phyloP scores from a whole-genome alignment of 2,329 filamentous ascomycete species.

The Didymella glomerata region DNA sequence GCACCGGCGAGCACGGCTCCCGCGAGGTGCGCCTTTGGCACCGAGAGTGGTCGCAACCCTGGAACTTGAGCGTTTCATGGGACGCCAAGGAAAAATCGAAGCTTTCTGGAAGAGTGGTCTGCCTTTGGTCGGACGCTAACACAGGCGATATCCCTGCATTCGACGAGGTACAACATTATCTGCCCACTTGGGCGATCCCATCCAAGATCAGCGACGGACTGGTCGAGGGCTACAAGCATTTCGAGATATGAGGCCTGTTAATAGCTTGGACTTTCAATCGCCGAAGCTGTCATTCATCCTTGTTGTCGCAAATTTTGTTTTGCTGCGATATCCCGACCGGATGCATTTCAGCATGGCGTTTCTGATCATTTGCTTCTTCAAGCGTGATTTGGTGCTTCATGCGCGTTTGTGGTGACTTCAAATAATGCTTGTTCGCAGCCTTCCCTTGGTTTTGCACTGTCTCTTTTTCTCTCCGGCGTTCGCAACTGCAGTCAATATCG shows the following conservation, averaged over 20 bases:
- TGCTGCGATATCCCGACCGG: constrained; percentile 44
- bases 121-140: constrained; percentile 90
- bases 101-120: constrained; percentile 70
- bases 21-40: constrained; percentile 81
- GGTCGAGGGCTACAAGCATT: constrained; percentile 79
- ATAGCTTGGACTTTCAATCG: constrained; percentile 27
- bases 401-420: constrained; percentile 25
- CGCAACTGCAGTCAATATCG: constrained; percentile 6
- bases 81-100: constrained; percentile 48
- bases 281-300: constrained; percentile 34
- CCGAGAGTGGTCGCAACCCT: constrained; percentile 77
- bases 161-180: constrained; percentile 78
- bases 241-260: constrained; percentile 50
- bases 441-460: constrained; percentile 3
- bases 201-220: constrained; percentile 80
- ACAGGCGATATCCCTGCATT: constrained; percentile 79
- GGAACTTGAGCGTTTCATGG: constrained; percentile 79
- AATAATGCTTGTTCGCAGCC: constrained; percentile 18
- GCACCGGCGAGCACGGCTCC: constrained; percentile 69
- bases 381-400: constrained; percentile 37
- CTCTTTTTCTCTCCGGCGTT: constrained; percentile 14
- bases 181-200: constrained; percentile 80
- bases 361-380: constrained; percentile 33
- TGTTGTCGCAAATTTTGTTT: constrained; percentile 40
- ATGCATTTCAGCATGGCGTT: constrained; percentile 46